Percentiles rank a stretch among this genome's conserved stretches.
phyloP scores from a whole-genome alignment of 441 rosid genomes.

The Pelargonium citronellum region DNA sequence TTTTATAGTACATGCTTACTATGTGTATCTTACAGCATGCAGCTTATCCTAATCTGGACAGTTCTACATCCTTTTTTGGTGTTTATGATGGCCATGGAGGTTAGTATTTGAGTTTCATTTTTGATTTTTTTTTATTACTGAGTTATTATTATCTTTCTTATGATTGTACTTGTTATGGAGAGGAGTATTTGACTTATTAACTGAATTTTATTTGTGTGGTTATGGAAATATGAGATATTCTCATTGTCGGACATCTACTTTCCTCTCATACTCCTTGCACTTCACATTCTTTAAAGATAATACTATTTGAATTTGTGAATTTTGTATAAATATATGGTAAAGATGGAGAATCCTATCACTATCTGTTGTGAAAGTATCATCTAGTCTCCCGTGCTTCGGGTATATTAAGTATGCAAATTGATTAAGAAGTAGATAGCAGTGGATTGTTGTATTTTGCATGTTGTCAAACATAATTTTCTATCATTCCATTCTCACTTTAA shows the following conservation, averaged over 20 bases:
- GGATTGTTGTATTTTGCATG: background rate
- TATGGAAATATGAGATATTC: background rate
- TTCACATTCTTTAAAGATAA: background rate
- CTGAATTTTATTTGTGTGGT: background rate
- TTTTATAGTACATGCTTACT: conserved; percentile 20
- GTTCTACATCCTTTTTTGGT: conserved; percentile 76
- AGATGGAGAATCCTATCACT: background rate
- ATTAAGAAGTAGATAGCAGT: background rate
- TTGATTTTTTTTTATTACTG: background rate
- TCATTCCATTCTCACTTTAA: background rate
- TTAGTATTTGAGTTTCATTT: conserved; percentile 28
- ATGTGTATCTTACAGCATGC: conserved; percentile 42
- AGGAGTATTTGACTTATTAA: background rate
- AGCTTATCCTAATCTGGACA: conserved; percentile 64
- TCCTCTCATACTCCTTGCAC: background rate
- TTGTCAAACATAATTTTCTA: background rate
- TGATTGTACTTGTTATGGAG: background rate
- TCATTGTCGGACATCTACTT: background rate
- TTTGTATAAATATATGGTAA: background rate
- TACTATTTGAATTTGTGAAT: background rate
- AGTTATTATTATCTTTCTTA: background rate
- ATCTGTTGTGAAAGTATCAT: too few relatives aligned
- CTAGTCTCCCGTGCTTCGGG: background rate
- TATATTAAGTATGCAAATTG: background rate
- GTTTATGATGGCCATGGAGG: conserved; percentile 99